Percentiles rank a stretch among this genome's conserved stretches.
These are phyloP conservation scores for Malus fusca DNA, from an alignment of 306 rosid species.

Conservation along the genomic window DNA sequence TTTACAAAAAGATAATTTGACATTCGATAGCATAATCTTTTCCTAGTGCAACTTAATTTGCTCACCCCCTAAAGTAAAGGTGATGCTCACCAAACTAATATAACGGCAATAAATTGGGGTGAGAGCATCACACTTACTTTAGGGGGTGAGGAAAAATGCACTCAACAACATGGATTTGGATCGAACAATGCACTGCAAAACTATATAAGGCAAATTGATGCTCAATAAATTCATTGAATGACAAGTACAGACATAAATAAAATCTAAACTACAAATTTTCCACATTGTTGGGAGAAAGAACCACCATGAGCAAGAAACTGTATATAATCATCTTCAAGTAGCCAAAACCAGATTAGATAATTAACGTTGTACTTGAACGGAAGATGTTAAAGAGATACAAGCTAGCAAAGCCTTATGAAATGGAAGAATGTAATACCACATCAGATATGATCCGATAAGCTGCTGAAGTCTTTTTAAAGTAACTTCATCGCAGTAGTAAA, in stretches of 20 bases:
- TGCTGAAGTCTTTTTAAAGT: constrained; percentile 11
- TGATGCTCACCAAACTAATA: no score
- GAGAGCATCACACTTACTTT: no score
- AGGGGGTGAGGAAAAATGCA: no score
- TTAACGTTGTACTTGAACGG: neutral
- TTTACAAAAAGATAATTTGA: neutral
- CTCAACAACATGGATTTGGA: neutral
- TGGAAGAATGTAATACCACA: constrained; percentile 16
- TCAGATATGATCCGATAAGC: constrained; percentile 8
- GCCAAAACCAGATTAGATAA: neutral
- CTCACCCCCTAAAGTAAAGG: no score
- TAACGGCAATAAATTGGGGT: no score
- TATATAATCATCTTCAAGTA: neutral
- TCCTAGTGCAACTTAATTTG: no score
- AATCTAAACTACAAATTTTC: neutral
- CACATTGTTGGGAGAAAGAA: neutral
- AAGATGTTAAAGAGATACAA: constrained; percentile 6
- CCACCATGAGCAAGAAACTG: neutral
- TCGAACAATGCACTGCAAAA: neutral
- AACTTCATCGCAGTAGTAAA: constrained; percentile 44
- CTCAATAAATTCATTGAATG: neutral
- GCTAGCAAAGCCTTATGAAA: constrained; percentile 8
- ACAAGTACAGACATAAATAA: neutral
- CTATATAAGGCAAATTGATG: neutral
- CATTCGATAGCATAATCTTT: neutral